Evolutionary conservation across 106 monocot species (phyloP), one percentile per base, ranked within the genome.

Genomic region (Allium cepa): DNA sequence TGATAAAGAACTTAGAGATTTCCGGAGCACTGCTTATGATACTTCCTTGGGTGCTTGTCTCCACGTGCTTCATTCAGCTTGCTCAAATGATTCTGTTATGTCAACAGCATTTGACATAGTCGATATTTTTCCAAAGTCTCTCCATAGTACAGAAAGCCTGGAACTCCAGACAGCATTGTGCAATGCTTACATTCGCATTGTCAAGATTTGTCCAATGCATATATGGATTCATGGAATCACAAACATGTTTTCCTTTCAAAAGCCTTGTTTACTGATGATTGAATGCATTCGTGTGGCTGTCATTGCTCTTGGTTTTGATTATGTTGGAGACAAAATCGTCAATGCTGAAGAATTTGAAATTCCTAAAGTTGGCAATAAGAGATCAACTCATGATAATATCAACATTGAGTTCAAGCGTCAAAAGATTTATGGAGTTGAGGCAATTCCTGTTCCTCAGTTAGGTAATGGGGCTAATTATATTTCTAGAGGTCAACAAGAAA

Each of bases 161-260:
- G 92, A 99, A 66, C 90, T 99, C 75, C 80, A 99, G 97, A 79
- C 70, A 49, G 97, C 92, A 76, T 60, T 99, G 73, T 99, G 89
- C 71, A 73, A 18, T 87, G 92, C 89, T 67, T 99, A 93, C 76
- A 72, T 79, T 51, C 75, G 90, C 26, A 79, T 93, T 77, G 80
- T 80, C 69, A 85, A 87, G 68, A 51, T 83, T 67, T 92, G 92
- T 73, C 71, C 92, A 14, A 56, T 73, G 67, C 68, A 76, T 81
- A 71, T 87, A 50, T 99, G 97, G 97, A 93, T 68, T 75, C 92
- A 89, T 60, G 77, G 55, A 76, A 72, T 79, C 10, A 47, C 90
- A 56, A 64, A 79, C 49, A 69, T 85, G 74, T 62, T 99, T 15
- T 83, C 64, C 68, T 77, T 62, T 53, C 57, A 82, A 72, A 83